Percentiles rank a stretch among this genome's conserved stretches.
These are phyloP conservation scores for Sphenostylis stenocarpa DNA, from an alignment of 306 rosid species.

Conservation along the genomic window DNA sequence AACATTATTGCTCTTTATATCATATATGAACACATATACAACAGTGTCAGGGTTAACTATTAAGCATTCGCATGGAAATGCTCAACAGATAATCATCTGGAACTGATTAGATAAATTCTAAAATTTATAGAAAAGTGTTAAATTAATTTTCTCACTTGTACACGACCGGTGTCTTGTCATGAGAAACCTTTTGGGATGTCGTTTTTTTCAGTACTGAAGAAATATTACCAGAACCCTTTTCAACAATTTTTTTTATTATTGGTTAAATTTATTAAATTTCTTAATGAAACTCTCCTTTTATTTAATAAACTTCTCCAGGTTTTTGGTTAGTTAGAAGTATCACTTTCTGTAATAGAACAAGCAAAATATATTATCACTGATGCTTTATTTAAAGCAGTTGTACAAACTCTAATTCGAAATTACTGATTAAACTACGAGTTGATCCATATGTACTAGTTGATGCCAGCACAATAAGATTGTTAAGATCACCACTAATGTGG, in stretches of 20 bases:
- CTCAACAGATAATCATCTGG: neutral
- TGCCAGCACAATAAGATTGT: too few relatives aligned
- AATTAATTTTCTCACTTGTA: constrained; percentile 24
- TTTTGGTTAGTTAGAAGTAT: too few relatives aligned
- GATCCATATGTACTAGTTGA: too few relatives aligned
- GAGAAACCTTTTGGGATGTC: neutral
- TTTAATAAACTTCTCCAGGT: too few relatives aligned
- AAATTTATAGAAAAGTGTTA: neutral
- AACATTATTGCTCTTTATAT: neutral
- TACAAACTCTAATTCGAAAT: too few relatives aligned
- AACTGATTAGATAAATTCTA: neutral
- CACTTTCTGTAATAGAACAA: too few relatives aligned
- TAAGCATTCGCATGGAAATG: neutral
- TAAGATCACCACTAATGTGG: neutral
- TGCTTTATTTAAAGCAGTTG: neutral
- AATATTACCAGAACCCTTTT: too few relatives aligned
- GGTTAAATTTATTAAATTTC: too few relatives aligned
- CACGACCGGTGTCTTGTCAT: constrained; percentile 14
- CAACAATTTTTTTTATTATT: too few relatives aligned
- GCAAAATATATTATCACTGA: neutral
- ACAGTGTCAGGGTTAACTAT: neutral
- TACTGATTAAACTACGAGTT: neutral
- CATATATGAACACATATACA: neutral
- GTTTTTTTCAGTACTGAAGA: neutral
- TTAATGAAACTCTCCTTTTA: too few relatives aligned